Conservation (phyloP, 768 basidiomycete genomes). For the Suillus lakei region DNA sequence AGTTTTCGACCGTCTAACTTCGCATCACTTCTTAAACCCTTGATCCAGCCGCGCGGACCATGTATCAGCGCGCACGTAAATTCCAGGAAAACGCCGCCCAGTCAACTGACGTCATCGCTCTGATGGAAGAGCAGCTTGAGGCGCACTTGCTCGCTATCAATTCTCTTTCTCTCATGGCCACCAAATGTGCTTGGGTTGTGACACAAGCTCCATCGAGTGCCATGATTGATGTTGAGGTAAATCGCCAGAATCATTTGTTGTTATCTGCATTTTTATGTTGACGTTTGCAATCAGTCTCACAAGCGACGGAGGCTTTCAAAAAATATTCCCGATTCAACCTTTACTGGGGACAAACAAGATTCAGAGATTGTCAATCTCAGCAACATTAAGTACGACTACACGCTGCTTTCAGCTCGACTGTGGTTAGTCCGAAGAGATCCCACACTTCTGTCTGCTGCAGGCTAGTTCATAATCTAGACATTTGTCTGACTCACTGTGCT, state of each 20-base stretch:
- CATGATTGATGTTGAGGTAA: constrained; percentile 51
- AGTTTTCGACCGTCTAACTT: constrained; percentile 33
- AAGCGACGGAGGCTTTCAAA: constrained; percentile 76
- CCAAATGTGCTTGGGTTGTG: constrained; percentile 82
- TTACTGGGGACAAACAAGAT: constrained; percentile 62
- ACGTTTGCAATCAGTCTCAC: constrained; percentile 49
- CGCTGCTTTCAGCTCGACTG: constrained; percentile 76
- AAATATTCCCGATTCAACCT: constrained; percentile 79
- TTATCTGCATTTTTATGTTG: constrained; percentile 19
- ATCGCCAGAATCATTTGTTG: constrained; percentile 21
- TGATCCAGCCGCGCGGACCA: constrained; percentile 77
- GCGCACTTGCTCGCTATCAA: constrained; percentile 90
- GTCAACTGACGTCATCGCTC: constrained; percentile 41
- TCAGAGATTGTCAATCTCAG: constrained; percentile 79
- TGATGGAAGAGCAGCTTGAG: constrained; percentile 73
- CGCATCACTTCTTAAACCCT: constrained; percentile 28
- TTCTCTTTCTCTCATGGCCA: constrained; percentile 81
- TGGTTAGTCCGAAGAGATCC: constrained; percentile 75
- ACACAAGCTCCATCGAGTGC: constrained; percentile 58
- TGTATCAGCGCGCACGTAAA: constrained; percentile 92
- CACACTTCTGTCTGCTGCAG: constrained; percentile 60
- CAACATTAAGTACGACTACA: constrained; percentile 81
- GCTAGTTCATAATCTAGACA: constrained; percentile 46
- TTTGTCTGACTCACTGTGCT: neutral
- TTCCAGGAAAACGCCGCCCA: constrained; percentile 52